Evolutionary conservation across 2,329 filamentous ascomycete genomes (phyloP), one percentile per base, ranked within the genome.

Genomic region (Fonsecaea monophora): DNA sequence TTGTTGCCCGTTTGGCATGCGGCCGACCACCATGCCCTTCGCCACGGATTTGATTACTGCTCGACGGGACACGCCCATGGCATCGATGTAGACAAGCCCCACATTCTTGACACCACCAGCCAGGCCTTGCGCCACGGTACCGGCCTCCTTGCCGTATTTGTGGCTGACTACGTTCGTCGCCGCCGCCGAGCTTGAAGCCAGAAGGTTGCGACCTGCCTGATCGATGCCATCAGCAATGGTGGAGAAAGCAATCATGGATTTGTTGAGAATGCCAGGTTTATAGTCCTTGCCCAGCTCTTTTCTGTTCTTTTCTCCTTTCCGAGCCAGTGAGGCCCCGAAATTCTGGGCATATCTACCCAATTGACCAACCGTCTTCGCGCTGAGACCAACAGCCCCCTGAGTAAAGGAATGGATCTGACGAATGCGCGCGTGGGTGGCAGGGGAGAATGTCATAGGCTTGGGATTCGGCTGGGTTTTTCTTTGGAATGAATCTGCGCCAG

Each of bases 51-150:
- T 99, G 76, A 99, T 86, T 53, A 99, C 88, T 0, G 95, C 95
- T 68, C 89, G 88, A 50, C 95, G 86, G 63, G 92, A 96, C 1
- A 99, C 95, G 40, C 95, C 95, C 0, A 94, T 90, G 1, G 96
- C 94, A 74, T 99, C 95, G 68, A 99, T 97, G 77, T 99, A 99
- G 37, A 99, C 95, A 34, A 99, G 84, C 5, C 94, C 95, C 7
- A 98, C 95, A 72, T 98, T 99, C 84, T 95, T 97, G 74, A 97
- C 89, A 30, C 94, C 94, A 4, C 92, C 90, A 0, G 92, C 91
- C 21, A 99, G 79, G 61, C 91, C 85, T 50, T 85, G 84, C 1
- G 92, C 90, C 15, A 98, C 83, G 40, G 89, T 85, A 15, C 93
- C 92, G 0, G 95, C 95, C 78, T 99, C 92, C 1, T 86, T 76